Evolutionary conservation across 305 asterid species (phyloP), one percentile per base, ranked within the genome.

Genomic region (Striga hermonthica): DNA sequence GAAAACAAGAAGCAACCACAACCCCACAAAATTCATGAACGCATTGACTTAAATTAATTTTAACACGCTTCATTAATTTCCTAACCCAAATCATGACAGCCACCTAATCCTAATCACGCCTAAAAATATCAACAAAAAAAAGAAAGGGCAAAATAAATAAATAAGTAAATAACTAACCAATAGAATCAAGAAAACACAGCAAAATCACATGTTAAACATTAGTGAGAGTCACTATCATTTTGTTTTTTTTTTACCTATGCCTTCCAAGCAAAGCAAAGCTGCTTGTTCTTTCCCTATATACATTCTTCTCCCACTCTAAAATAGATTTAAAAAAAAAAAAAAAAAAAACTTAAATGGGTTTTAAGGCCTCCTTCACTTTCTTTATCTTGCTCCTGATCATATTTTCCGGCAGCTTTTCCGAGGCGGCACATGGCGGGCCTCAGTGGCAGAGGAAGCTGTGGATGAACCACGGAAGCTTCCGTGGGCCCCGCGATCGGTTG

Each of bases 181-280:
- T 0, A 41, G 31, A 13, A 55, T 60, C 31, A 53, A 62, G 41
- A 60, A 43, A 61, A 37, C 61, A 70, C 36, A 45, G 31, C 80
- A 69, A 61, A 69, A 61, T 57, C 54, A 65, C 63, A 61, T 55
- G 1, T 34, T 48, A 10, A 41, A 16, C 2, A 39, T 14, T 47
- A 12, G 69, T 65, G 74, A 11, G 71, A 4, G 55, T 66, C 34
- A 31, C 71, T 68, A 73, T 78, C 37, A 79, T 72, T 70, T 28
- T 22, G 1, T 22, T 22, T 22, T 22, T 22, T 22, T 22, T 22
- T 22, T 22, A 1, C 31, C 57, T 68, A 54, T 74, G 50, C 73
- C 87, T 81, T 83, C 75, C 11, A 72, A 72, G 56, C 75, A 58
- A 79, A 82, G 82, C 67, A 82, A 84, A 78, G 75, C 10, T 15